These are phyloP conservation scores for Lasiodiplodia gonubiensis DNA, from an alignment of 2,329 filamentous ascomycete genomes.

Conservation along the genomic window DNA sequence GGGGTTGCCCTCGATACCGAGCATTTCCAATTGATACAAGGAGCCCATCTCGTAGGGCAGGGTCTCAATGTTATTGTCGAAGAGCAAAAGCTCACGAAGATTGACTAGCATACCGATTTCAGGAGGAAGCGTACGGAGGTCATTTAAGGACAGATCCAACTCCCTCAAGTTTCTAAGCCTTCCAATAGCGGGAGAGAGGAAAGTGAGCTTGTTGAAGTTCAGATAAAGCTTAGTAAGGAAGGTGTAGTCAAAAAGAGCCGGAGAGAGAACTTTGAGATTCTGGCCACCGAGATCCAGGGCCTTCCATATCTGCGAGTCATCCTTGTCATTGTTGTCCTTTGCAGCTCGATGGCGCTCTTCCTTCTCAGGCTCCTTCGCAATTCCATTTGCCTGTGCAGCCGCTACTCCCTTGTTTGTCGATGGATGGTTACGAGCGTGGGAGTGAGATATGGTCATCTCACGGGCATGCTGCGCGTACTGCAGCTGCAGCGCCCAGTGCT, in stretches of 20 bases:
- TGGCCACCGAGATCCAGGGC: constrained; percentile 96
- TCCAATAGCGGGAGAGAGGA: constrained; percentile 81
- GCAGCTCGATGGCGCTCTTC: constrained; percentile 70
- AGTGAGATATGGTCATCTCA: constrained; percentile 70
- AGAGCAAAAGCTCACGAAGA: constrained; percentile 81
- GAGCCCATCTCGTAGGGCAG: constrained; percentile 88
- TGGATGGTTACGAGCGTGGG: constrained; percentile 76
- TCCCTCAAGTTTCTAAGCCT: constrained; percentile 79
- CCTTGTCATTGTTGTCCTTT: constrained; percentile 56
- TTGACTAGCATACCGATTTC: constrained; percentile 98
- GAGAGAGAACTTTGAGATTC: constrained; percentile 81
- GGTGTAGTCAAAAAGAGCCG: constrained; percentile 79
- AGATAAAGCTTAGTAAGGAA: constrained; percentile 94
- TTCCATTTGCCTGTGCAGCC: constrained; percentile 57
- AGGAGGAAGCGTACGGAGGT: constrained; percentile 78
- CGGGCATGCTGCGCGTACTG: constrained; percentile 77
- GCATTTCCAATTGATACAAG: constrained; percentile 82
- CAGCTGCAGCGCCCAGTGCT: constrained; percentile 88
- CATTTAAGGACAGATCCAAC: constrained; percentile 88
- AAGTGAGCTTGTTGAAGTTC: constrained; percentile 86
- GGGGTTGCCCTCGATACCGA: constrained; percentile 92
- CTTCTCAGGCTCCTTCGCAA: constrained; percentile 56
- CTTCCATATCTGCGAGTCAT: constrained; percentile 77
- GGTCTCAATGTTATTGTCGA: constrained; percentile 85
- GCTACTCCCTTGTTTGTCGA: constrained; percentile 72